These are phyloP conservation scores for Lactarius vividus DNA, from an alignment of 768 basidiomycete species.

Conservation along the genomic window DNA sequence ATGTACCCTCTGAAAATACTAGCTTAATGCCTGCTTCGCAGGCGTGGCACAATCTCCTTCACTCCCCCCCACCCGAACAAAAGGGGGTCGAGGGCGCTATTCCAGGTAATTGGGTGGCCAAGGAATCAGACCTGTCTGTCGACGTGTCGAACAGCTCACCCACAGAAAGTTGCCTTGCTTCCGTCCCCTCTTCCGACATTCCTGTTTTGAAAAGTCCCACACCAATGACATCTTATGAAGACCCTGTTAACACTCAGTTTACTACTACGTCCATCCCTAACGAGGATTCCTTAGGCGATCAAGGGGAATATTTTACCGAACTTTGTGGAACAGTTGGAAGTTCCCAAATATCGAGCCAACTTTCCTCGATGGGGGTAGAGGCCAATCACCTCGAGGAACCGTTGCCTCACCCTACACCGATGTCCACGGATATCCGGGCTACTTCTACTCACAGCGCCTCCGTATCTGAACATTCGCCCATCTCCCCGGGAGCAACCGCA, in stretches of 20 bases:
- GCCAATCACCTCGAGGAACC: not conserved
- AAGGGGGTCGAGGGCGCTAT: not conserved
- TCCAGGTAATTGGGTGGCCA: not conserved
- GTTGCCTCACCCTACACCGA: not conserved
- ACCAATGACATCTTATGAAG: not conserved
- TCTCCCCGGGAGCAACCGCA: not conserved
- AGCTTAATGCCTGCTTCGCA: not conserved
- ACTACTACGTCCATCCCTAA: not conserved
- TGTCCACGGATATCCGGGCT: not conserved
- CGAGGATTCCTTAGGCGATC: not conserved
- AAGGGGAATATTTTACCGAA: not conserved
- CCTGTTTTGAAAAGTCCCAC: not conserved
- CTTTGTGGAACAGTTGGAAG: constrained; percentile 4
- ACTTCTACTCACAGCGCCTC: not conserved
- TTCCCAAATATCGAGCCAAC: not conserved
- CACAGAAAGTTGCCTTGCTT: constrained; percentile 4
- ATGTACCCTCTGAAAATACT: not conserved
- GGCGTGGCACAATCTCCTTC: not conserved
- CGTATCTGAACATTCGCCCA: not conserved
- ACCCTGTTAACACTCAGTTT: not conserved
- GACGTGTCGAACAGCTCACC: constrained; percentile 3
- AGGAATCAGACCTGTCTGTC: not conserved
- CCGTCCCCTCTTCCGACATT: not conserved
- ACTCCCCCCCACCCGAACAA: not conserved
- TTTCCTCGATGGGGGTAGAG: not conserved